Evolutionary conservation across 257 asterid species (phyloP).

Genomic region (Petunia axillaris): DNA sequence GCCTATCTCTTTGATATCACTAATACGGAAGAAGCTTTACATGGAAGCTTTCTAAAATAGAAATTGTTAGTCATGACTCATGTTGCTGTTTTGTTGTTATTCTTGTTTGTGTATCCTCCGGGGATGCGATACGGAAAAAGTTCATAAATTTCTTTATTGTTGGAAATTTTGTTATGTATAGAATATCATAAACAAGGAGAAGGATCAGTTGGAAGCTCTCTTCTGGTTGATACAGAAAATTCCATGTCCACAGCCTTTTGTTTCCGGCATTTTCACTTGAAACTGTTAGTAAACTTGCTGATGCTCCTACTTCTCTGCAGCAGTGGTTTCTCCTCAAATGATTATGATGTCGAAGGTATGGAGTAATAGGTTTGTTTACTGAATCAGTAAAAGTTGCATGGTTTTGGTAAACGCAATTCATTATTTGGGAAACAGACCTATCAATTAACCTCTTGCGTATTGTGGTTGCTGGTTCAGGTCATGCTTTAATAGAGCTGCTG

Average conservation of each 20-base stretch:
- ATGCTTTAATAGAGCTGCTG: slow-evolving; percentile 61
- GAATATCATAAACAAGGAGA: slow-evolving; percentile 26
- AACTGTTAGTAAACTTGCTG: slow-evolving; percentile 34
- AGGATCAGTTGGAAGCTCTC: slow-evolving; percentile 24
- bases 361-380: background rate
- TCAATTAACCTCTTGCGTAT: background rate
- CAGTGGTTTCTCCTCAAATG: slow-evolving; percentile 46
- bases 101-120: background rate
- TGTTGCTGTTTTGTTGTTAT: background rate
- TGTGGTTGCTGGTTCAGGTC: slow-evolving; percentile 50
- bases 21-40: too few species aligned
- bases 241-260: slow-evolving; percentile 31
- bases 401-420: background rate
- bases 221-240: slow-evolving; percentile 29
- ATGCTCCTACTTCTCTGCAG: slow-evolving; percentile 49
- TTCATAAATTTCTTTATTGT: background rate
- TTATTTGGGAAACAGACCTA: background rate
- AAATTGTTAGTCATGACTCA: background rate
- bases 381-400: background rate
- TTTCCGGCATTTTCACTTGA: slow-evolving; percentile 31
- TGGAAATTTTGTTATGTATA: background rate
- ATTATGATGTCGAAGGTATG: slow-evolving; percentile 74
- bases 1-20: too few species aligned
- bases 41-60: too few species aligned
- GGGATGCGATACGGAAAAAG: background rate